Evolutionary conservation across 495 filamentous ascomycete species (phyloP).

Genomic region (Entonaema liquescens): DNA sequence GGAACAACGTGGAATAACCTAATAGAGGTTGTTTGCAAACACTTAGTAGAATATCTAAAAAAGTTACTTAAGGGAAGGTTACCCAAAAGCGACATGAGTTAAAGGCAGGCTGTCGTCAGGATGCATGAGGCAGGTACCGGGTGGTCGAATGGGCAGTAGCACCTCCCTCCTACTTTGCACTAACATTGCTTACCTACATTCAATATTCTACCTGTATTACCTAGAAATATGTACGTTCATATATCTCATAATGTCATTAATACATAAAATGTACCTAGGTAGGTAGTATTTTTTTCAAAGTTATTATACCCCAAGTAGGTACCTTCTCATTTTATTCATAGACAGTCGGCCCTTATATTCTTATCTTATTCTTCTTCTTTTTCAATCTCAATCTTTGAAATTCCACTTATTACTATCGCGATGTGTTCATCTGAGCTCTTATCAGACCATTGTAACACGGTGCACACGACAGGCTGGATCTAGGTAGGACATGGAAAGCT

Average conservation of each 20-base stretch:
- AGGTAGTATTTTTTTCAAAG: too few species aligned
- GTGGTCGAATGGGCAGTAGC: constrained; percentile 5
- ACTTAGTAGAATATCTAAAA: neutral
- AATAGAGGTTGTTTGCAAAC: neutral
- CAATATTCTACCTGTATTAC: neutral
- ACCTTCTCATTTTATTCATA: neutral
- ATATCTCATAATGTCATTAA: neutral
- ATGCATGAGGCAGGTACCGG: constrained; percentile 30
- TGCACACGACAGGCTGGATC: constrained; percentile 33
- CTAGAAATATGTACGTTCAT: neutral
- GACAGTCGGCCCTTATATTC: neutral
- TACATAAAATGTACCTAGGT: neutral
- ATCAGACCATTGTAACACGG: constrained; percentile 22
- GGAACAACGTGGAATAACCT: neutral
- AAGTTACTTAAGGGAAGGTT: constrained; percentile 1
- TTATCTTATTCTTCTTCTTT: neutral
- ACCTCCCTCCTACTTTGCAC: constrained; percentile 1
- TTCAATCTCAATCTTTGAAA: neutral
- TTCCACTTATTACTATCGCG: neutral
- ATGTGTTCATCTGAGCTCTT: neutral
- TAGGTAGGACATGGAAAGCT: constrained; percentile 27
- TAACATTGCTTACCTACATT: neutral
- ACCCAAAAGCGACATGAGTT: neutral
- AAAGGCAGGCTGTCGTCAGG: constrained; percentile 34
- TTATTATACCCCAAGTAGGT: neutral